Evolutionary conservation across 176 grass and related monocot species (phyloP).

Genomic region (Zoysia japonica): DNA sequence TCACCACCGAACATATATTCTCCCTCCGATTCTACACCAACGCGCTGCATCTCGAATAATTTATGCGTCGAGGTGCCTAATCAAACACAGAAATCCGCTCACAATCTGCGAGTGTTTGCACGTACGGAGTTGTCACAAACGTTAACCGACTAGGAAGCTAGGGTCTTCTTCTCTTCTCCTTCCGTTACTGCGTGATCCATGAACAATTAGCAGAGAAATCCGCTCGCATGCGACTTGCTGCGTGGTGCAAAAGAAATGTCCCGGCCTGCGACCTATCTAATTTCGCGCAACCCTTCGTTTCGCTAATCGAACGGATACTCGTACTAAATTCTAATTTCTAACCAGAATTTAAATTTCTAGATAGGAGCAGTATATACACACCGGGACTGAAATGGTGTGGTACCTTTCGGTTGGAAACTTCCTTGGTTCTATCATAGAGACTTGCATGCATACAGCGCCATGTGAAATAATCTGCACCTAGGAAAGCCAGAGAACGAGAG

Average conservation of each 20-base stretch:
- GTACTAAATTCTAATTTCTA: not conserved
- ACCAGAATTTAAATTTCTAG: not conserved
- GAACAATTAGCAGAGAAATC: not conserved
- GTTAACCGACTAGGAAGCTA: too few species aligned
- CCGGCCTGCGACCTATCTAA: not conserved
- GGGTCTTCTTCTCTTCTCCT: too few species aligned
- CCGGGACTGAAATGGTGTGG: too few species aligned
- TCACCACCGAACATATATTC: too few species aligned
- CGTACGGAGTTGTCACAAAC: too few species aligned
- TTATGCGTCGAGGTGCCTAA: too few species aligned
- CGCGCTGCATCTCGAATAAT: too few species aligned
- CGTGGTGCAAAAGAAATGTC: not conserved
- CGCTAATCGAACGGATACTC: not conserved
- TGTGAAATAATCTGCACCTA: constrained; percentile 4
- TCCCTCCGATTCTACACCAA: too few species aligned
- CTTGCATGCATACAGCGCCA: not conserved
- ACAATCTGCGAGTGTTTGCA: too few species aligned
- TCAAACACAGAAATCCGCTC: too few species aligned
- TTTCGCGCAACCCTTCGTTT: not conserved
- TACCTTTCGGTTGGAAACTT: not conserved
- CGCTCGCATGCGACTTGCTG: not conserved
- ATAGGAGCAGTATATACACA: not conserved
- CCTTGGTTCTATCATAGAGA: constrained; percentile 17
- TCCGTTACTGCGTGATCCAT: not conserved
- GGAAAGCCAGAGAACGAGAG: not conserved